Percentiles rank a stretch among this genome's conserved stretches.
Conservation (phyloP, 2,329 filamentous ascomycete species). For the Ciborinia camelliae region DNA sequence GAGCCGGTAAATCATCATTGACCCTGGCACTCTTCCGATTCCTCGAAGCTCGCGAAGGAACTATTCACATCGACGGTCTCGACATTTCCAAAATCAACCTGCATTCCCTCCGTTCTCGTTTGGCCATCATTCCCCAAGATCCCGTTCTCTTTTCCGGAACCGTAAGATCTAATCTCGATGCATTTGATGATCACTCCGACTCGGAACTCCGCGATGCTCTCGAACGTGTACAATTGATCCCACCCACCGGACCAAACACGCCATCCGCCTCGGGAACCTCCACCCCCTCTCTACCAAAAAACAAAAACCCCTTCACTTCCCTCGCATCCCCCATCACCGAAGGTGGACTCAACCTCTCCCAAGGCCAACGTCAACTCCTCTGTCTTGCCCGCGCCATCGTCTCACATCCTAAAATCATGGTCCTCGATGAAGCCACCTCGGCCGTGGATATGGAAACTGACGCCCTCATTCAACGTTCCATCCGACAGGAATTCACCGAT, state of each 20-base stretch:
- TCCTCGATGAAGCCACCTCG: constrained; percentile 75
- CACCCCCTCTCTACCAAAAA: constrained; percentile 40
- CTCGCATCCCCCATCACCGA: constrained; percentile 64
- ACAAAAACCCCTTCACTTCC: constrained; percentile 63
- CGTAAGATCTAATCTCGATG: constrained; percentile 71
- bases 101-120: constrained; percentile 65
- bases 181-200: constrained; percentile 68
- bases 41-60: constrained; percentile 64
- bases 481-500: constrained; percentile 67
- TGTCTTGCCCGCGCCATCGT: constrained; percentile 73
- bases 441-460: constrained; percentile 78
- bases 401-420: constrained; percentile 69
- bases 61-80: constrained; percentile 66
- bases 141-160: constrained; percentile 80
- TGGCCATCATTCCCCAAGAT: constrained; percentile 81
- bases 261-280: constrained; percentile 39
- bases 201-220: constrained; percentile 67
- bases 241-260: constrained; percentile 28
- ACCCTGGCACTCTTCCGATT: constrained; percentile 77
- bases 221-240: constrained; percentile 61
- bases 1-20: constrained; percentile 73
- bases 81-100: constrained; percentile 71
- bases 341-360: constrained; percentile 70
- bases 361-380: constrained; percentile 73
- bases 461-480: constrained; percentile 67